A percentile compares a stretch with the other conserved stretches of the same genome.
phyloP scores from a whole-genome alignment of 495 filamentous ascomycete genomes.

The Tetracladium setigerum region DNA sequence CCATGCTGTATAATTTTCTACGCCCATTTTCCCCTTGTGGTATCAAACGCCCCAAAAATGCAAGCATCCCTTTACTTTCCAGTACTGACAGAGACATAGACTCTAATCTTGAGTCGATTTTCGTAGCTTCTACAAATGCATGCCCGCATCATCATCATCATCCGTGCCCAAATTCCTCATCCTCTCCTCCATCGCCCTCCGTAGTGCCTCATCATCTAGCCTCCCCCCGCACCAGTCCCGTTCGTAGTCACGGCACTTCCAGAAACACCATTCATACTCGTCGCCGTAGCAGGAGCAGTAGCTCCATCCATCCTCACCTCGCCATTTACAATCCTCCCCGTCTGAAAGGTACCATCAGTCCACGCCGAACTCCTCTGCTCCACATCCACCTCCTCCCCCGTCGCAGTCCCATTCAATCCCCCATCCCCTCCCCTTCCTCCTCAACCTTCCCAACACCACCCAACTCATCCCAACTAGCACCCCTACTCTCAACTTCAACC shows the following conservation, averaged over 20 bases:
- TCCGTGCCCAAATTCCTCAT: slow-evolving; percentile 32
- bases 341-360: slow-evolving; percentile 49
- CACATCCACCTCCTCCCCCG: slow-evolving; percentile 4
- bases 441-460: slow-evolving; percentile 12
- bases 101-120: not conserved
- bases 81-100: not conserved
- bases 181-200: slow-evolving; percentile 35
- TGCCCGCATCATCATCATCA: slow-evolving; percentile 49
- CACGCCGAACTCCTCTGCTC: slow-evolving; percentile 26
- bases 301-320: slow-evolving; percentile 28
- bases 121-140: slow-evolving; percentile 53
- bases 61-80: not conserved
- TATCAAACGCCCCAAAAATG: slow-evolving; percentile 19
- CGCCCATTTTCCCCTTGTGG: slow-evolving; percentile 9
- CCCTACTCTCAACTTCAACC: slow-evolving; percentile 67
- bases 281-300: not conserved
- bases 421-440: slow-evolving; percentile 25
- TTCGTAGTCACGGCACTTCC: not conserved
- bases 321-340: slow-evolving; percentile 35
- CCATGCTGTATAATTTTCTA: not conserved
- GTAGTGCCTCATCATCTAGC: slow-evolving; percentile 39
- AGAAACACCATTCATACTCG: not conserved
- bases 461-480: slow-evolving; percentile 58
- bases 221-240: slow-evolving; percentile 22
- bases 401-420: slow-evolving; percentile 26